Percentiles rank a stretch among this genome's conserved stretches.
Evolutionary conservation across 176 grass and related monocot species (phyloP).

Genomic region (Musa schizocarpa): DNA sequence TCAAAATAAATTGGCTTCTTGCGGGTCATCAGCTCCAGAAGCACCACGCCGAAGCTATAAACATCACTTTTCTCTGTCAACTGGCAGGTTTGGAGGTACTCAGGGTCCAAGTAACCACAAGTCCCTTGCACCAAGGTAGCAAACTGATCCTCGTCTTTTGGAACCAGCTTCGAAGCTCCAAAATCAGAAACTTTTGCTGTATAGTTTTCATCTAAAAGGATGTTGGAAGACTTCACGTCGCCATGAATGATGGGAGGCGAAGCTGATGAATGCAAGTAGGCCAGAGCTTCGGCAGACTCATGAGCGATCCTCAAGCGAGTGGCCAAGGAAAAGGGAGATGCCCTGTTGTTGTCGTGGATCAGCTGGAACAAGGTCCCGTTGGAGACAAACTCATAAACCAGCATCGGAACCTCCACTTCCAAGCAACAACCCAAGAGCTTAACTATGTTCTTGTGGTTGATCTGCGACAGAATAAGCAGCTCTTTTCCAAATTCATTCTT

Average conservation of each 20-base stretch:
- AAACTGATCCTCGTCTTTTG: background rate
- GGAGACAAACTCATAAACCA: slow-evolving; percentile 6
- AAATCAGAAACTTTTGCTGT: slow-evolving; percentile 5
- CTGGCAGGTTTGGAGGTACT: slow-evolving; percentile 1
- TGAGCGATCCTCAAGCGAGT: background rate
- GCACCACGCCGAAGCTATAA: slow-evolving; percentile 4
- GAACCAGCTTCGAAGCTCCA: background rate
- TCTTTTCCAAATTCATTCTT: slow-evolving; percentile 14
- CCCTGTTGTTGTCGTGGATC: background rate
- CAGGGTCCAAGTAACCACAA: slow-evolving; percentile 5
- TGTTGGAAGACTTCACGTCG: slow-evolving; percentile 7
- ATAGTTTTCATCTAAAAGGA: slow-evolving; percentile 1
- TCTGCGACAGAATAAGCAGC: slow-evolving; percentile 2
- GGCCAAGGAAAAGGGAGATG: background rate
- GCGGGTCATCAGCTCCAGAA: background rate
- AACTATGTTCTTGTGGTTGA: slow-evolving; percentile 13
- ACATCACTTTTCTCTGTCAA: slow-evolving; percentile 13
- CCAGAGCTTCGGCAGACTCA: background rate
- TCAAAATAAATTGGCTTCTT: background rate
- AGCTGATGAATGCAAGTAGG: slow-evolving; percentile 8
- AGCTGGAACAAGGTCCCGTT: background rate
- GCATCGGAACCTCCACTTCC: slow-evolving; percentile 6
- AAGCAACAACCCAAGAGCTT: slow-evolving; percentile 17
- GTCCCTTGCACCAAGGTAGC: slow-evolving; percentile 1
- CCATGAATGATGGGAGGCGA: slow-evolving; percentile 6